Base-by-base conservation (phyloP, 345 rosid species). In the Rhizophora apiculata region DNA sequence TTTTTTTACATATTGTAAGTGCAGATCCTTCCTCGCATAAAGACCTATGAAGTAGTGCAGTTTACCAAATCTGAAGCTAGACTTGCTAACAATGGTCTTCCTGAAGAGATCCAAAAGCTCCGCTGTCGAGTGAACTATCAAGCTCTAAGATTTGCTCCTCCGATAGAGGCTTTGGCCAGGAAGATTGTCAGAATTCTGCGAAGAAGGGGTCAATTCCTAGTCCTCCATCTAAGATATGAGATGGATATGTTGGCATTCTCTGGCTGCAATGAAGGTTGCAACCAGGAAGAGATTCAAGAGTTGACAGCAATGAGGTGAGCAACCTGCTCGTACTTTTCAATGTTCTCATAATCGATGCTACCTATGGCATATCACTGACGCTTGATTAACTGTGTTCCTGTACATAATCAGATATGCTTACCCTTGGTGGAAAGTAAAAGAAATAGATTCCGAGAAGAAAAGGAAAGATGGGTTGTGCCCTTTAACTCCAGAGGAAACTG, bases 401-500 rank as follows among this genome's bases (percentile, higher is more conserved):
- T 22, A 10, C 34, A 39, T 21, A 26, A 76, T 65, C 43, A 70
- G 43, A 15, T 68, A 72, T 39, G 51, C 60, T 8, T 24, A 53
- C 19, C 48, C 27, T 0, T 46, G 58, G 49, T 81, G 84, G 84
- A 81, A 75, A 65, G 74, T 54, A 22, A 75, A 72, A 69, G 60
- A 72, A 3, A 78, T 81, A 24, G 66, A 74, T 70, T 31, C 78
- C 2, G 62, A 52, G 8, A 68, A 61, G 75, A 72, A 73, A 54
- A 73, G 85, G 49, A 20, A 26, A 34, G 60, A 53, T 22, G 85
- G 85, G 11, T 53, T 18, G 20, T 81, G 85, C 70, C 82, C 82
- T 36, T 68, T 78, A 26, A 78, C 80, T 57, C 85, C 85, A 4
- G 70, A 71, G 67, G 85, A 81, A 63, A 78, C 71, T 27, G 78